phyloP scores from a whole-genome alignment of 2,329 filamentous ascomycete genomes.

The Trematosphaeria pertusa region DNA sequence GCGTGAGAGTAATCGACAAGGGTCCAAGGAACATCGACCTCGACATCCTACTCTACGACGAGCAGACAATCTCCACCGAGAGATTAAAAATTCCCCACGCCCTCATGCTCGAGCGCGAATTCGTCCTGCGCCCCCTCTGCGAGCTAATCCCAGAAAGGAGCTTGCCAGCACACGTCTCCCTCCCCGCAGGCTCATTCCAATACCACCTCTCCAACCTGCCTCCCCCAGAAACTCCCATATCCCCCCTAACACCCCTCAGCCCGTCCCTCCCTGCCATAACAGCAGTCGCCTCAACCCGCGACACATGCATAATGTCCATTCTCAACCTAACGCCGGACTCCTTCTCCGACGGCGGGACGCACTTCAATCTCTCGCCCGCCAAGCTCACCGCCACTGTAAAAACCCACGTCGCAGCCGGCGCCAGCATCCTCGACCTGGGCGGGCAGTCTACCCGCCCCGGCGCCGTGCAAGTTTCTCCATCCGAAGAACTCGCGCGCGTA shows the following conservation, averaged over 20 bases:
- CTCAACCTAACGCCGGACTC: conserved; percentile 95
- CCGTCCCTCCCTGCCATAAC: conserved; percentile 40
- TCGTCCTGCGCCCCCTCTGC: conserved; percentile 86
- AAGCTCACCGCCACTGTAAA: conserved; percentile 65
- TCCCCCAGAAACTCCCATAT: conserved; percentile 43
- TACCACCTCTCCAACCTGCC: conserved; percentile 46
- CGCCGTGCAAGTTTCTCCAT: conserved; percentile 69
- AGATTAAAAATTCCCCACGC: conserved; percentile 85
- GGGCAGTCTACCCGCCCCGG: conserved; percentile 91
- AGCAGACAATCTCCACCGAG: conserved; percentile 69
- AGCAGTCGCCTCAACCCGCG: conserved; percentile 26
- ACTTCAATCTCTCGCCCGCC: conserved; percentile 48
- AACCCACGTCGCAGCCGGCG: conserved; percentile 70
- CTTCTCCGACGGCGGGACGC: conserved; percentile 86
- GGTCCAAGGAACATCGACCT: conserved; percentile 94
- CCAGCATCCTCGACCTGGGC: conserved; percentile 88
- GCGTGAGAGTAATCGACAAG: conserved; percentile 87
- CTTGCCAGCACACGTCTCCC: conserved; percentile 53
- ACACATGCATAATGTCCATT: conserved; percentile 89
- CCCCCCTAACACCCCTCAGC: conserved; percentile 47
- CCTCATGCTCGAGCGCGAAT: conserved; percentile 87
- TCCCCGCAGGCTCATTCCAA: conserved; percentile 50
- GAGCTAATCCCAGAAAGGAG: conserved; percentile 58
- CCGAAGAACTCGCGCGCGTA: conserved; percentile 79
- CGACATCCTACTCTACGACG: conserved; percentile 84